Evolutionary conservation across 805 yeast genomes (phyloP), one percentile per base, ranked within the genome.

Genomic region (Kazachstania kunashirensis): DNA sequence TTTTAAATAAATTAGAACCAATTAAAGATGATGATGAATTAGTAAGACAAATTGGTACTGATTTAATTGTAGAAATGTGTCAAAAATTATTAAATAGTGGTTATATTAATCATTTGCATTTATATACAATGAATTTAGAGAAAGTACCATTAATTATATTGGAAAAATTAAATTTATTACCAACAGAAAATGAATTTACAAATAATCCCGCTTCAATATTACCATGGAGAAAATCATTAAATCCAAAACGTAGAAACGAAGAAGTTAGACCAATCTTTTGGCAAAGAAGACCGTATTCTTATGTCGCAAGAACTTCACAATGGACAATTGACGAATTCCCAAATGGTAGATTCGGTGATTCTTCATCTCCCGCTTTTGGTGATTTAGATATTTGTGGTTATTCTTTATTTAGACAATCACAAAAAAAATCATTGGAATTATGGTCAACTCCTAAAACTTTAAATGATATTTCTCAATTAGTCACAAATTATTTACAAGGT

Each of bases 281-380:
- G 97, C 82, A 84, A 57, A 82, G 85, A 59, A 76, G 96, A 66
- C 88, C 88, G 52, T 82, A 81, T 59, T 78, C 94, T 12, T 89
- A 89, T 57, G 77, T 85, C 43, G 73, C 85, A 33, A 73, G 97
- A 59, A 89, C 96, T 7, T 76, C 92, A 18, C 79, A 81, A 39
- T 92, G 98, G 59, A 49, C 57, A 2, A 55, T 43, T 86, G 98
- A 92, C 63, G 98, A 92, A 60, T 92, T 89, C 55, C 98, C 98
- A 35, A 92, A 89, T 60, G 98, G 98, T 42, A 72, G 98, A 65
- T 92, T 96, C 88, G 98, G 98, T 52, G 96, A 92, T 58, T 84
- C 96, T 3, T 70, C 95, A 41, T 92, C 97, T 29, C 98, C 98
- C 4, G 97, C 97, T 2, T 88, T 82, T 62, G 95, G 95, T 51